These are phyloP conservation scores for Herpotrichia juniperi DNA, from an alignment of 2,329 filamentous ascomycete species.

Conservation along the genomic window DNA sequence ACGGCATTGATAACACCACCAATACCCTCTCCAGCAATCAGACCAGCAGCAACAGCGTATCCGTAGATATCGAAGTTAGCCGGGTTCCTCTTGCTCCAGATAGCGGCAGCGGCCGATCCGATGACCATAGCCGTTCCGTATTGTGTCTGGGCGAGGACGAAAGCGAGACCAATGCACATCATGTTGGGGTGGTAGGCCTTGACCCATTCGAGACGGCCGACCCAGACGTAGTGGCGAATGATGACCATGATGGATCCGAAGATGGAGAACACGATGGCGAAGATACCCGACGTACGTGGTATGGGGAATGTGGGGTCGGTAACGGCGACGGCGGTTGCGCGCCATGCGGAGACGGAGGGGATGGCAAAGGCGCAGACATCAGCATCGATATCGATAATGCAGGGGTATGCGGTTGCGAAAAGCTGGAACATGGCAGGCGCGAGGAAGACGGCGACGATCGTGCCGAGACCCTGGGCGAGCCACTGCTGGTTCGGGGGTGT, in stretches of 20 bases:
- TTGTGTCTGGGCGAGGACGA: slow-evolving; percentile 62
- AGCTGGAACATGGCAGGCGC: slow-evolving; percentile 71
- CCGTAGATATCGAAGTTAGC: slow-evolving; percentile 63
- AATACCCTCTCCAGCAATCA: slow-evolving; percentile 69
- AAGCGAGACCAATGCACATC: slow-evolving; percentile 65
- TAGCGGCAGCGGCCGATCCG: slow-evolving; percentile 58
- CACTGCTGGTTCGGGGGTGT: slow-evolving; percentile 71
- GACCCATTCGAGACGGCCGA: slow-evolving; percentile 60
- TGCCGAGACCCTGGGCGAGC: slow-evolving; percentile 68
- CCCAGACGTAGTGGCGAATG: slow-evolving; percentile 61
- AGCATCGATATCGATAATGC: slow-evolving; percentile 60
- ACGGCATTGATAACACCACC: slow-evolving; percentile 67
- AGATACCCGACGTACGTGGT: slow-evolving; percentile 62
- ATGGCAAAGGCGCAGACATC: slow-evolving; percentile 64
- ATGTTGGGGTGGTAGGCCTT: slow-evolving; percentile 65
- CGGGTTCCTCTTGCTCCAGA: slow-evolving; percentile 62
- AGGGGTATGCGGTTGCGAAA: slow-evolving; percentile 72
- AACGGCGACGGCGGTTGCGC: slow-evolving; percentile 67
- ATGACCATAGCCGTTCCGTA: slow-evolving; percentile 66
- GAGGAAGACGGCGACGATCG: slow-evolving; percentile 68
- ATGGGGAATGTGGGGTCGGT: slow-evolving; percentile 63
- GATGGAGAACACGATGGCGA: slow-evolving; percentile 62
- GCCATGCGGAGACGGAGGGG: slow-evolving; percentile 70
- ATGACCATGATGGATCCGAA: slow-evolving; percentile 60
- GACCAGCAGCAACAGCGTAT: slow-evolving; percentile 64